Percentiles rank a stretch among this genome's conserved stretches.
phyloP scores from a whole-genome alignment of 257 asterid genomes.

The Fraxinus cuspidata region DNA sequence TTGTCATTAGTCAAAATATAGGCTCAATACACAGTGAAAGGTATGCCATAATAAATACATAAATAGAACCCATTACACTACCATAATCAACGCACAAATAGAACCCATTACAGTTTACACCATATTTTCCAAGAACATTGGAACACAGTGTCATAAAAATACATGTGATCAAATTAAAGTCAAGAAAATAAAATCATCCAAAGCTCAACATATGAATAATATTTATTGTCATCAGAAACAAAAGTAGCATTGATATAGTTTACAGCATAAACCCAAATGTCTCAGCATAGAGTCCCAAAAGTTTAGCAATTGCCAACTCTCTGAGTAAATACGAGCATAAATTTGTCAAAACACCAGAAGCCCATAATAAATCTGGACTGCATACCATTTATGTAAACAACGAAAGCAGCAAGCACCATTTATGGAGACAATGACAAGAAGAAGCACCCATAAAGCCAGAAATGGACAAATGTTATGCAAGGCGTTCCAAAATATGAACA shows the following conservation, averaged over 20 bases:
- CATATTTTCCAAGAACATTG: background rate
- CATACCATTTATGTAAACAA: background rate
- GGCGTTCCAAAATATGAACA: background rate
- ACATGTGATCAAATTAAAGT: background rate
- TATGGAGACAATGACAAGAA: background rate
- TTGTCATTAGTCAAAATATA: background rate
- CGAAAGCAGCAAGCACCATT: background rate
- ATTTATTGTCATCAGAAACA: background rate
- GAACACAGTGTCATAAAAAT: background rate
- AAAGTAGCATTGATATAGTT: background rate
- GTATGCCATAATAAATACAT: background rate
- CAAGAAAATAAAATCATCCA: background rate
- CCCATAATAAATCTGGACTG: background rate
- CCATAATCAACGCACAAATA: background rate
- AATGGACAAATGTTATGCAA: background rate
- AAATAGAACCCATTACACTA: background rate
- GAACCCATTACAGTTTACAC: background rate
- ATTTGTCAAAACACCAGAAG: background rate
- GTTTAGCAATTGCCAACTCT: constrained; percentile 1
- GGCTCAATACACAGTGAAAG: background rate
- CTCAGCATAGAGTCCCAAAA: background rate
- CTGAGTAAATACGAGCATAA: background rate
- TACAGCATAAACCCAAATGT: background rate
- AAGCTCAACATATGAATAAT: background rate
- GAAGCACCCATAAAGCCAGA: background rate